Conservation (phyloP, 164 flowering plant species). For the Stephania yunnanensis region DNA sequence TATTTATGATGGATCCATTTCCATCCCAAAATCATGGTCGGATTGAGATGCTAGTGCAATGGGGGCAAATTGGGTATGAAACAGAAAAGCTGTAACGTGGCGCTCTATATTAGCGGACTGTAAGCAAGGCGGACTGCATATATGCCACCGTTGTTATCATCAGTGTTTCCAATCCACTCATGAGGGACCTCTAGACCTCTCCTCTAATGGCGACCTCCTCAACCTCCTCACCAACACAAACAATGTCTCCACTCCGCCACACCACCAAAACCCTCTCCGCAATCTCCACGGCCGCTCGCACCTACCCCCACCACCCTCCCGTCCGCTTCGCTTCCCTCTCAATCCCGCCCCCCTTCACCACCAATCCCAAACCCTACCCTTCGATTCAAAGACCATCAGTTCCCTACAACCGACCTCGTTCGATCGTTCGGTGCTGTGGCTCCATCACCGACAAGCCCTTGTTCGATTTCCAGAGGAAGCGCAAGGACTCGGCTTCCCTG, state of each 20-base stretch:
- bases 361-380: conserved; percentile 20
- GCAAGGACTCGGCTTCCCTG: conserved; percentile 17
- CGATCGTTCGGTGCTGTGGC: conserved; percentile 31
- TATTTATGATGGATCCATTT: too few species aligned
- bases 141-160: neutral
- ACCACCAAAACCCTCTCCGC: conserved; percentile 4
- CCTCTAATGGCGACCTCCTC: neutral
- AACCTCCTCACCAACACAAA: neutral
- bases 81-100: too few species aligned
- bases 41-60: too few species aligned
- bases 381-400: conserved; percentile 5
- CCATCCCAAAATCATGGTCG: too few species aligned
- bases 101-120: too few species aligned
- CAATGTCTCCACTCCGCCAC: conserved; percentile 18
- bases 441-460: conserved; percentile 66
- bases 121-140: too few species aligned
- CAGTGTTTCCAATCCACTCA: neutral
- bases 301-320: conserved; percentile 17
- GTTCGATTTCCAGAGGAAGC: conserved; percentile 45
- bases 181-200: neutral
- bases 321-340: conserved; percentile 26
- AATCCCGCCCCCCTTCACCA: conserved; percentile 26
- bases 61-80: too few species aligned
- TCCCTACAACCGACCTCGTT: conserved; percentile 10
- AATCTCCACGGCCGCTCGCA: conserved; percentile 14